Conservation (phyloP, 129 eudicot genomes). For the Ambrosia artemisiifolia region DNA sequence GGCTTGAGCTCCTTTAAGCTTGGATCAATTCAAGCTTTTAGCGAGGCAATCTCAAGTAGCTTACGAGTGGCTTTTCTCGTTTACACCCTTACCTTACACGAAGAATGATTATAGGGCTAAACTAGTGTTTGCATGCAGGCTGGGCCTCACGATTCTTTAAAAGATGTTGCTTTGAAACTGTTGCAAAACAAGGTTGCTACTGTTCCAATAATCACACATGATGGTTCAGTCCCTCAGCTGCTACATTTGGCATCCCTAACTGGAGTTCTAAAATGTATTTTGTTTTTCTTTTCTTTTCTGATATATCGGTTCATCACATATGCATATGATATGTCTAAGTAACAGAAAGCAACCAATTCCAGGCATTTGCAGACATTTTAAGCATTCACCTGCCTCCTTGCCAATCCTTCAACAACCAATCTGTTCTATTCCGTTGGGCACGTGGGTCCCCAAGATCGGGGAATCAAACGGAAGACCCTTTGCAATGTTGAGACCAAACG, state of each 20-base stretch:
- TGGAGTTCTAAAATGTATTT: conserved; percentile 65
- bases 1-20: not conserved
- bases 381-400: conserved; percentile 65
- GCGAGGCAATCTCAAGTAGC: not conserved
- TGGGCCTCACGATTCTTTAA: conserved; percentile 69
- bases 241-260: conserved; percentile 75
- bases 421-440: conserved; percentile 76
- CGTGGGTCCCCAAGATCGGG: conserved; percentile 88
- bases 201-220: conserved; percentile 63
- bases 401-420: conserved; percentile 84
- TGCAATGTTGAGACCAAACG: conserved; percentile 80
- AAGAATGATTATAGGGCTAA: not conserved
- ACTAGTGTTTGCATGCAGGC: conserved; percentile 43
- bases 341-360: conserved; percentile 23
- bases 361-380: conserved; percentile 85
- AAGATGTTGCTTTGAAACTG: conserved; percentile 69
- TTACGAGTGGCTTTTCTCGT: not conserved
- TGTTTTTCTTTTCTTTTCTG: not conserved
- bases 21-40: not conserved
- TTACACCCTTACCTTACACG: not conserved
- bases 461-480: conserved; percentile 56
- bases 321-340: conserved; percentile 16
- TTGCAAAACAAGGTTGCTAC: conserved; percentile 64
- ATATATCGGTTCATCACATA: not conserved
- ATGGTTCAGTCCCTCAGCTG: conserved; percentile 69